Evolutionary conservation across 1,284 basidiomycete species (phyloP).

Genomic region (Agaricales sp.): DNA sequence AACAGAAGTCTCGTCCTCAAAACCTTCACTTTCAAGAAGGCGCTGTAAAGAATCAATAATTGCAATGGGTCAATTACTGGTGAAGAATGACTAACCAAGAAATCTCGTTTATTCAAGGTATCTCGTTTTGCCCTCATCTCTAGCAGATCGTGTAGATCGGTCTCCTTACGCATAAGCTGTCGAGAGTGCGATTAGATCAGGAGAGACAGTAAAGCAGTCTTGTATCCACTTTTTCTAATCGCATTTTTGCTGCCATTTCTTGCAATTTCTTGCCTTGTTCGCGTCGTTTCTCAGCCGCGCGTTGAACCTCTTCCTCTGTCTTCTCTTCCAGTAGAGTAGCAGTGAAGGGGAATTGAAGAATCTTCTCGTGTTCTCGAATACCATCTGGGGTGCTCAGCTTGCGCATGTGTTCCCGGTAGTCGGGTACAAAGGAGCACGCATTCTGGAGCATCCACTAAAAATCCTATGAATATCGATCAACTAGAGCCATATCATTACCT

Average conservation of each 20-base stretch:
- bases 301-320: conserved; percentile 82
- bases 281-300: conserved; percentile 68
- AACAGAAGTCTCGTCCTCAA: conserved; percentile 56
- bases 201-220: conserved; percentile 1
- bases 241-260: conserved; percentile 84
- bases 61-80: background rate
- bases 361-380: conserved; percentile 57
- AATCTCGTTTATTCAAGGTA: conserved; percentile 69
- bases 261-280: conserved; percentile 85
- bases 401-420: conserved; percentile 67
- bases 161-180: conserved; percentile 72
- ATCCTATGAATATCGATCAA: background rate
- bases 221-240: conserved; percentile 78
- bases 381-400: conserved; percentile 51
- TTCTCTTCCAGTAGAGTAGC: conserved; percentile 72
- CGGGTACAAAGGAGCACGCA: conserved; percentile 76
- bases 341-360: conserved; percentile 82
- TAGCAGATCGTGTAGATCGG: conserved; percentile 67
- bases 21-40: conserved; percentile 58
- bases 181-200: too few relatives aligned
- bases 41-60: conserved; percentile 24
- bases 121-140: conserved; percentile 56
- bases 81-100: conserved; percentile 34
- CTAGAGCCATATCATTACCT: background rate
- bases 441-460: conserved; percentile 82